phyloP scores from a whole-genome alignment of 2,329 filamentous ascomycete species.

The Cephalotrichum gorgonifer region DNA sequence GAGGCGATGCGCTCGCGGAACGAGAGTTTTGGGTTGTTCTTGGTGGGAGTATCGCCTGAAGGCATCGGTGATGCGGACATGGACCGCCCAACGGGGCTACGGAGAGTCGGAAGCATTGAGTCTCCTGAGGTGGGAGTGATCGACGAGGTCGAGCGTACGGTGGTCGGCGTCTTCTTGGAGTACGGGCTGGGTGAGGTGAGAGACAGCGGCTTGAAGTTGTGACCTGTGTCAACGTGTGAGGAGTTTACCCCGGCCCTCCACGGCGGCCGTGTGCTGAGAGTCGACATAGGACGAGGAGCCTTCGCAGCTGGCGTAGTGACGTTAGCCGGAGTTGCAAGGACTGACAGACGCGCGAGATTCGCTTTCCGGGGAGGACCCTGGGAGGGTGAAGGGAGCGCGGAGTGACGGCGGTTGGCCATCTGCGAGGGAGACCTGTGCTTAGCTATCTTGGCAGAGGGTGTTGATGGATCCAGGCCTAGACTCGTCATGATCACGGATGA shows the following conservation, averaged over 20 bases:
- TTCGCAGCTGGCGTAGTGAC: constrained; percentile 30
- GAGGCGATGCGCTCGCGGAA: constrained; percentile 44
- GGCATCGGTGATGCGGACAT: constrained; percentile 36
- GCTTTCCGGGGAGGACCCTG: constrained; percentile 26
- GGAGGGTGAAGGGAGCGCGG: constrained; percentile 35
- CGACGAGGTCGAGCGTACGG: constrained; percentile 30
- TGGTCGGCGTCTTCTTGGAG: constrained; percentile 31
- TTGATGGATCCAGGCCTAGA: constrained; percentile 37
- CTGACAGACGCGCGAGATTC: constrained; percentile 33
- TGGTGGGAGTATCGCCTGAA: constrained; percentile 32
- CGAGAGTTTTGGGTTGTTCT: constrained; percentile 31
- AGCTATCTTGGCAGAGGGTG: constrained; percentile 28
- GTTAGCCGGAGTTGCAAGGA: constrained; percentile 37
- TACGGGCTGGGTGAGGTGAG: constrained; percentile 51
- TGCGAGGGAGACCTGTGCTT: constrained; percentile 38
- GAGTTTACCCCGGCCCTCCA: constrained; percentile 65
- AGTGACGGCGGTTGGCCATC: constrained; percentile 33
- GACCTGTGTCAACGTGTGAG: constrained; percentile 52
- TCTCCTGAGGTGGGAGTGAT: constrained; percentile 27
- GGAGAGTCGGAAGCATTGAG: constrained; percentile 38
- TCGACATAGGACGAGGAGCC: constrained; percentile 33
- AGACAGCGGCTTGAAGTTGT: constrained; percentile 55
- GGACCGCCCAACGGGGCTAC: constrained; percentile 35
- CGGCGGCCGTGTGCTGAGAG: constrained; percentile 49
- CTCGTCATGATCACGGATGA: constrained; percentile 52